Base-by-base conservation (phyloP, 768 basidiomycete species). In the Astraeus odoratus region DNA sequence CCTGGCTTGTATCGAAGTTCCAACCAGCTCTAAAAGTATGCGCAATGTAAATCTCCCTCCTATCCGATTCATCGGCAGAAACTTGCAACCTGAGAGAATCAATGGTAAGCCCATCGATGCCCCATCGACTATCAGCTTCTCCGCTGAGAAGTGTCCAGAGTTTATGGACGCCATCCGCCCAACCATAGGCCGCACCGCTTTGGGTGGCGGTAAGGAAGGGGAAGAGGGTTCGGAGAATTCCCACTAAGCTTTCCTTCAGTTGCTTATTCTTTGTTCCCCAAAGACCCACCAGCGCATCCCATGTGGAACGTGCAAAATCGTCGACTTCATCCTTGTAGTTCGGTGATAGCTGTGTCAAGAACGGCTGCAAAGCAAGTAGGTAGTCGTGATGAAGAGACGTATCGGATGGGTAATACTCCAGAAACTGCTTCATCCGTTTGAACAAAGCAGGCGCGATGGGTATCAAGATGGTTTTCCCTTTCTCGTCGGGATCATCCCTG, bases 341-440 rank as follows among this genome's bases (percentile, higher is more conserved):
- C 44, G 95, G 66, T 2, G 89, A 77, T n/a, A 93, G 64, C 44
- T 87, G 82, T 3, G 73, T 75, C 7, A 98, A 75, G 1, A 82
- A 73, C 2, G 80, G 71, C 44, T 83, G 81, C 33, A 95, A 61
- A 3, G 81, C 75, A 5, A 69, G 64, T 18, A 98, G 70, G 38
- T 85, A 86, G 52, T 91, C 78, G 13, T 81, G 76, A 53, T 93
- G 81, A 12, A 92, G 73, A 2, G 86, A 84, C 1, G 87, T 86
- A 54, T 96, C 91, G 8, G 68, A 53, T 1, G 81, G 75, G 57
- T 86, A 88, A 29, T 68, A 58, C 13, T 70, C 66, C 31, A 97
- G 72, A 57, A 94, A 89, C 10, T 71, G 71, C 13, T 67, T 59
- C 43, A 86, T 71, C 30, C 78, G 75, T 46, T 61, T 55, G 16